phyloP scores from a whole-genome alignment of 257 asterid species.

The Schizonepeta tenuifolia region DNA sequence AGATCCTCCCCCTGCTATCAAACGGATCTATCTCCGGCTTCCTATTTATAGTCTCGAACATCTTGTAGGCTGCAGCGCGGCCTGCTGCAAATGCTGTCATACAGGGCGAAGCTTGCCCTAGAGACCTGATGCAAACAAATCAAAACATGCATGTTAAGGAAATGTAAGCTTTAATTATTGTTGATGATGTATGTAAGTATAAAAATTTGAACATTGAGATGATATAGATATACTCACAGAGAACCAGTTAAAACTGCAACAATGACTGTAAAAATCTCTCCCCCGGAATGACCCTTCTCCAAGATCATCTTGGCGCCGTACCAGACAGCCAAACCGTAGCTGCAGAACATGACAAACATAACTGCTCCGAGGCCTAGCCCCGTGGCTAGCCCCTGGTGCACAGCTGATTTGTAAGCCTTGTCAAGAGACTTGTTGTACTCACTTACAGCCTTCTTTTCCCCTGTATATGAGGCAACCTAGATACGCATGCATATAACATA shows the following conservation, averaged over 20 bases:
- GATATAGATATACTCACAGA: slow-evolving; percentile 52
- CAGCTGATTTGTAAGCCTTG: slow-evolving; percentile 68
- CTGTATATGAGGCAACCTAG: slow-evolving; percentile 82
- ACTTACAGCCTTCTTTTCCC: slow-evolving; percentile 72
- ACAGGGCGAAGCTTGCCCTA: slow-evolving; percentile 88
- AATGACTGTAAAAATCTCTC: slow-evolving; percentile 62
- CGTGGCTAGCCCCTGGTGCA: slow-evolving; percentile 66
- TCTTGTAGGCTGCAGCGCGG: slow-evolving; percentile 82
- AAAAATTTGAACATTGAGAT: background rate
- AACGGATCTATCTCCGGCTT: slow-evolving; percentile 77
- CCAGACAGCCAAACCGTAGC: slow-evolving; percentile 89
- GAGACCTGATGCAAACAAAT: slow-evolving; percentile 50
- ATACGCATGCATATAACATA: background rate
- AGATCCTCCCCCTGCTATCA: slow-evolving; percentile 56
- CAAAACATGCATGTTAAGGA: background rate
- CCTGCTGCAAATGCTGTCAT: slow-evolving; percentile 81
- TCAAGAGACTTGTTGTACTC: slow-evolving; percentile 58
- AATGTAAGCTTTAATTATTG: no score
- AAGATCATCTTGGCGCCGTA: slow-evolving; percentile 66
- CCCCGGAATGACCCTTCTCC: slow-evolving; percentile 63
- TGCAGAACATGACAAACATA: slow-evolving; percentile 64
- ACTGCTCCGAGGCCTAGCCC: slow-evolving; percentile 78
- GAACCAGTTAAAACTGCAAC: slow-evolving; percentile 72
- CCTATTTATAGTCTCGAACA: slow-evolving; percentile 76
- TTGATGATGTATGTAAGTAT: no score